A percentile compares a stretch with the other conserved stretches of the same genome.
Evolutionary conservation across 768 basidiomycete species (phyloP).

Genomic region (Candolleomyces efflorescens): DNA sequence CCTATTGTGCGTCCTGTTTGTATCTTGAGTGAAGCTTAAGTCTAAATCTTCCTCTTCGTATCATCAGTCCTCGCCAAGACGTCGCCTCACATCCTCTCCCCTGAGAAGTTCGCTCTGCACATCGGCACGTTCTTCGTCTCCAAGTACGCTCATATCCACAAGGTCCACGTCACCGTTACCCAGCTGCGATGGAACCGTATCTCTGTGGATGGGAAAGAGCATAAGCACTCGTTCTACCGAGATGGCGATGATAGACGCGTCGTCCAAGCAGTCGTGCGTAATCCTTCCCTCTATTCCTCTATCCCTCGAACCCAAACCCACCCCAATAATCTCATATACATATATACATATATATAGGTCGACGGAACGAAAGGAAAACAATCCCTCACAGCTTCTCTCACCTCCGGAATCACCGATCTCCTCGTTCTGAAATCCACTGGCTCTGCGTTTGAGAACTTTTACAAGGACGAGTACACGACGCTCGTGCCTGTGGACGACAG

Average conservation of each 20-base stretch:
- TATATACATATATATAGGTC: too few species aligned
- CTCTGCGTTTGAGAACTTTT: conserved; percentile 77
- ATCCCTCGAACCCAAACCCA: not conserved
- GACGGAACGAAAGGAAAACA: conserved; percentile 64
- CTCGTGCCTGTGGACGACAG: conserved; percentile 80
- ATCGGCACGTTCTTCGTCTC: conserved; percentile 79
- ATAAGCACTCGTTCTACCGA: conserved; percentile 78
- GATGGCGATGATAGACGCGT: conserved; percentile 89
- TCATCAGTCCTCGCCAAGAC: conserved; percentile 75
- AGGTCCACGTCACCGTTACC: conserved; percentile 68
- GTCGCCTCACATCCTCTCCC: conserved; percentile 79
- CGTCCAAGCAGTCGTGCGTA: conserved; percentile 51
- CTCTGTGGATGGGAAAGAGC: conserved; percentile 44
- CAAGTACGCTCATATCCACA: conserved; percentile 72
- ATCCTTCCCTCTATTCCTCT: conserved; percentile 8
- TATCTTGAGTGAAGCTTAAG: not conserved
- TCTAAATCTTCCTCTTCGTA: not conserved
- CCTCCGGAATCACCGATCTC: conserved; percentile 72
- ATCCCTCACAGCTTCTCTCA: conserved; percentile 55
- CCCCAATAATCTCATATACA: too few species aligned
- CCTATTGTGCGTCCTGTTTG: conserved; percentile 42
- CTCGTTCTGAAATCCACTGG: conserved; percentile 90
- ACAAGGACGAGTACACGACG: conserved; percentile 87
- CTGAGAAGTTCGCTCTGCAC: conserved; percentile 86
- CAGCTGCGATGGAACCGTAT: conserved; percentile 86